Base-by-base conservation (phyloP, 1,284 basidiomycete genomes). In the Leccinum solheimii region DNA sequence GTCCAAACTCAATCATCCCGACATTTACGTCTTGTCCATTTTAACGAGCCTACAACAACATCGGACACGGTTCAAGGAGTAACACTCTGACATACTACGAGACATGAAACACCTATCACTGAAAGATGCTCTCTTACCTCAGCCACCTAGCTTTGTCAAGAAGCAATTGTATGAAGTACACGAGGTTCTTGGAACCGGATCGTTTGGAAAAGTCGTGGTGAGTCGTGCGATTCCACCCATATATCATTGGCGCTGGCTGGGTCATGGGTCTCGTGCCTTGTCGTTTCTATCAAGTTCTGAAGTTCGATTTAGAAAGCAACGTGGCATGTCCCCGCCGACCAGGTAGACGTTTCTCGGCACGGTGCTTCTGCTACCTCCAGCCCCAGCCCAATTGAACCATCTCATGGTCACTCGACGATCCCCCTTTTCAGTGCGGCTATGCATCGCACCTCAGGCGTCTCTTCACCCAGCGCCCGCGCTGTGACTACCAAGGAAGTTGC, bases 181-280 rank as follows among this genome's bases (percentile, higher is more conserved):
- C 59, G 82, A 88, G 40, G 80, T 87, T 14, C 79, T 96, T 2
- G 94, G 94, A 5, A 82, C 82, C 49, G 94, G 94, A 3, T 88
- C 91, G 0, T 96, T 95, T 75, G 94, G 94, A 43, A 92, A 92
- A 74, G 94, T 96, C 56, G 81, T 94, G 80, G 81, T 96, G 79
- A 79, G 84, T 79, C 58, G 40, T 58, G 38, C 14, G 3, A 27
- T 53, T 9, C 26, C 26, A 19, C 32, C 7, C 40, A 43, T 58
- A 5, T 21, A 36, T 60, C 56, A 45, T 43, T 55, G 48, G 43
- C 40, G 48, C 48, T 40, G 26, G 55, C 40, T 49, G 50, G 56
- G 56, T 50, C 27, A n/a, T 34, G 58, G 64, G 51, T 51, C 27
- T 40, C 23, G 21, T 19, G 34, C 51, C 36, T 21, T 21, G 36